These are phyloP conservation scores for Trichophyton benhamiae DNA, from an alignment of 2,329 filamentous ascomycete genomes.

Conservation along the genomic window DNA sequence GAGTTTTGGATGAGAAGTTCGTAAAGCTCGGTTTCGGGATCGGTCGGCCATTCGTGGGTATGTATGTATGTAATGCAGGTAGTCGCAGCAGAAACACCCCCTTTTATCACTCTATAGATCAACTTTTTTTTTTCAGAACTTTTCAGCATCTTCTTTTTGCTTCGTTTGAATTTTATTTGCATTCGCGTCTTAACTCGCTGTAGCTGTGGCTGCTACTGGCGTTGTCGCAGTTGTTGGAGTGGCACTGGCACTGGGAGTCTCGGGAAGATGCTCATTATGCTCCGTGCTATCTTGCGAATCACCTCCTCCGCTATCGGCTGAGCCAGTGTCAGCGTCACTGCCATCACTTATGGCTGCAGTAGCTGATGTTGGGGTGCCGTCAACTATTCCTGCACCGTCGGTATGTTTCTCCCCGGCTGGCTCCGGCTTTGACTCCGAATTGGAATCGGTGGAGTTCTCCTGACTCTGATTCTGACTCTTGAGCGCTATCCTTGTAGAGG, in stretches of 20 bases:
- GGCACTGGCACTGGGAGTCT: neutral
- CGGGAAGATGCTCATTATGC: no score
- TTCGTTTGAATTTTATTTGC: neutral
- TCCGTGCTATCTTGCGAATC: neutral
- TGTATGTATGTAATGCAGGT: no score
- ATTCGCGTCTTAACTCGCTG: neutral
- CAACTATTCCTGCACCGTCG: neutral
- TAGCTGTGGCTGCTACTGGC: neutral
- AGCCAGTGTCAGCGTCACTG: neutral
- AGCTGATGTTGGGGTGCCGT: neutral
- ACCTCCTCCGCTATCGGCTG: neutral
- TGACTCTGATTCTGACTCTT: neutral
- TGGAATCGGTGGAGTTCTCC: neutral
- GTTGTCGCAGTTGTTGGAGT: neutral
- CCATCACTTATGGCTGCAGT: neutral
- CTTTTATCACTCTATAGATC: no score
- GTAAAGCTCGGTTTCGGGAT: no score
- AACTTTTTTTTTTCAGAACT: neutral
- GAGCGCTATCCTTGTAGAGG: conserved; percentile 8
- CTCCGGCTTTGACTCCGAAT: neutral
- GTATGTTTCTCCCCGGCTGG: neutral
- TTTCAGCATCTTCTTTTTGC: neutral
- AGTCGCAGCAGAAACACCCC: no score
- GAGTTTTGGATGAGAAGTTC: no score
- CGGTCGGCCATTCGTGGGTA: no score